Evolutionary conservation across 441 rosid genomes (phyloP).

Genomic region (Adansonia gregorii): DNA sequence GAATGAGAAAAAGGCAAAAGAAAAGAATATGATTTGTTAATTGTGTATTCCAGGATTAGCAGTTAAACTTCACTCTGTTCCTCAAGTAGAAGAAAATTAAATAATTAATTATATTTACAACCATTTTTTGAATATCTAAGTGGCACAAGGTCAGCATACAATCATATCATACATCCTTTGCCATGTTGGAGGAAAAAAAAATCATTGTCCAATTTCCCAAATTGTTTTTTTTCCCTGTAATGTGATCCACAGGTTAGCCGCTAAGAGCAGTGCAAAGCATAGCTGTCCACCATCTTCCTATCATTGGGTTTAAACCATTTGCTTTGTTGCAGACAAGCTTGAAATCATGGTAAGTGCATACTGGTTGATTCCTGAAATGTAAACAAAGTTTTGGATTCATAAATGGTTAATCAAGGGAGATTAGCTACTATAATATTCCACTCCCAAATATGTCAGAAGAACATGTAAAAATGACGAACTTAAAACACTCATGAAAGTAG

Average conservation of each 20-base stretch:
- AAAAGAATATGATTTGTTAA: no score
- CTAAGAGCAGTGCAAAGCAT: constrained; percentile 28
- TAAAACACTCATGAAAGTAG: background rate
- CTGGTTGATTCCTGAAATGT: constrained; percentile 57
- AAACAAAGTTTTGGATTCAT: background rate
- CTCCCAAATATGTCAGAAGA: background rate
- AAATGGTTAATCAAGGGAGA: background rate
- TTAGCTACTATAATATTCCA: background rate
- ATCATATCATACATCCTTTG: no score
- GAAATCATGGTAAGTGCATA: constrained; percentile 73
- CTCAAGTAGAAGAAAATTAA: no score
- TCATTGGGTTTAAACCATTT: constrained; percentile 37
- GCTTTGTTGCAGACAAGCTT: constrained; percentile 62
- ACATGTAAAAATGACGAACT: background rate
- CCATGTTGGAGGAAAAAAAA: no score
- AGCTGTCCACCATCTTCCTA: constrained; percentile 37
- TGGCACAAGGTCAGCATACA: no score
- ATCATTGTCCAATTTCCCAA: no score
- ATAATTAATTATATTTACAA: no score
- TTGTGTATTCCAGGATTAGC: no score
- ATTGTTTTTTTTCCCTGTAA: no score
- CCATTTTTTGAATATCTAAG: no score
- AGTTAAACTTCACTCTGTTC: no score
- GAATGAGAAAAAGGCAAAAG: no score
- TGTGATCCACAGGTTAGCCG: constrained; percentile 23